Evolutionary conservation across 257 asterid species (phyloP).

Genomic region (Solanum chaucha): DNA sequence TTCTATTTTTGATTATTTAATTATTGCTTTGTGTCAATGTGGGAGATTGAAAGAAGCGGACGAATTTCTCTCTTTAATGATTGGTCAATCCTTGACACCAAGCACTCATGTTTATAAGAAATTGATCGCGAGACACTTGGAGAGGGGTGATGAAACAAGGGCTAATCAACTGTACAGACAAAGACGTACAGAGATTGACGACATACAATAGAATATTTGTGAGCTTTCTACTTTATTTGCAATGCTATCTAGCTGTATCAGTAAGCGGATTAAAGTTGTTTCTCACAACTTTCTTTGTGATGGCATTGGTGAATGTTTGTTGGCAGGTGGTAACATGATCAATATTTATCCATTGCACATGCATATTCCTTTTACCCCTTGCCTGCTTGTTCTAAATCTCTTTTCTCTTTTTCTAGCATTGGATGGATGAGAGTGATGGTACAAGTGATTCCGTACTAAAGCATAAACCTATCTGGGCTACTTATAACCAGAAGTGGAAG

Average conservation of each 20-base stretch:
- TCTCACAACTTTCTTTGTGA: neutral
- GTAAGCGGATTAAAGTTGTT: neutral
- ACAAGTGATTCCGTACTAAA: slow-evolving; percentile 63
- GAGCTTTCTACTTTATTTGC: neutral
- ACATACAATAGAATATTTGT: neutral
- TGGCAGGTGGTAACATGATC: neutral
- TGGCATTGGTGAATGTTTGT: neutral
- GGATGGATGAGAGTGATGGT: slow-evolving; percentile 63
- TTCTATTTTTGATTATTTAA: slow-evolving; percentile 21
- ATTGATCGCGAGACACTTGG: slow-evolving; percentile 22
- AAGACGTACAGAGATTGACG: neutral
- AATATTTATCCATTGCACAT: neutral
- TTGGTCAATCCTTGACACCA: slow-evolving; percentile 22
- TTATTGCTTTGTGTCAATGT: slow-evolving; percentile 30
- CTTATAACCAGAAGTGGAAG: slow-evolving; percentile 36
- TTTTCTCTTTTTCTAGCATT: slow-evolving; percentile 36
- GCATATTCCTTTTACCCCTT: neutral
- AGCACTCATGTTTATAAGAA: slow-evolving; percentile 19
- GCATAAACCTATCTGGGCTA: slow-evolving; percentile 88
- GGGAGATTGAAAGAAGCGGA: slow-evolving; percentile 57
- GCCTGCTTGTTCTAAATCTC: neutral
- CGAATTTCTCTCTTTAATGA: slow-evolving; percentile 27
- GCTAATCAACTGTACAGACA: slow-evolving; percentile 26
- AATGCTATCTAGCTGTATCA: neutral
- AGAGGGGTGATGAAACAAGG: slow-evolving; percentile 24